phyloP scores from a whole-genome alignment of 148 eudicot species.

The Chenopodium album region DNA sequence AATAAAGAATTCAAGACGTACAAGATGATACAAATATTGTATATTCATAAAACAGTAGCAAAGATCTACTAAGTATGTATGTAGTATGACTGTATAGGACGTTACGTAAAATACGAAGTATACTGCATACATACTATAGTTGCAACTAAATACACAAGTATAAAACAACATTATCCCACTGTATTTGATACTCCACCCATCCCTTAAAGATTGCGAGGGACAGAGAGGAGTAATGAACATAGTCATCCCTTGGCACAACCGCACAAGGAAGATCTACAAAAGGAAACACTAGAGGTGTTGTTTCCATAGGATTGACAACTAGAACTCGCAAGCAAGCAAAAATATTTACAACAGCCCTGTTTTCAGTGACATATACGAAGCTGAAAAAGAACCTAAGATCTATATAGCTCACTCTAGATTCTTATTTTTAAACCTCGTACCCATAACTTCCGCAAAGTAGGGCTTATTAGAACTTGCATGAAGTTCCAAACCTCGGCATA shows the following conservation, averaged over 20 bases:
- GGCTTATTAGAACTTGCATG: slow-evolving; percentile 41
- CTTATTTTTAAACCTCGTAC: slow-evolving; percentile 1
- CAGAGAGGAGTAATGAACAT: too few species aligned
- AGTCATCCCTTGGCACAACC: background rate
- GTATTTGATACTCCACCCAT: background rate
- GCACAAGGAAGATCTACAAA: background rate
- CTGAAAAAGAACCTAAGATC: background rate
- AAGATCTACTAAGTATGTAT: too few species aligned
- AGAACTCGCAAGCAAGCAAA: background rate
- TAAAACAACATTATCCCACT: background rate
- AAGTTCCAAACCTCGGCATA: slow-evolving; percentile 45
- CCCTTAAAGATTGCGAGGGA: too few species aligned
- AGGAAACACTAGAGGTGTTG: background rate
- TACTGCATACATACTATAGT: too few species aligned
- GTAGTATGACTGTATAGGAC: background rate
- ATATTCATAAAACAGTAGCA: background rate
- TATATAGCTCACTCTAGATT: background rate
- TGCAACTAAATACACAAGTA: too few species aligned
- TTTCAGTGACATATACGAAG: slow-evolving; percentile 6
- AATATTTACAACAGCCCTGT: background rate
- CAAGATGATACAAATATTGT: background rate
- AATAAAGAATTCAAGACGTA: background rate
- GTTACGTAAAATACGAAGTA: background rate
- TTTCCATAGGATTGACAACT: background rate
- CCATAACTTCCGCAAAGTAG: background rate